These are phyloP conservation scores for Entomortierella beljakovae DNA, from an alignment of 192 early-diverging fungal genomes.

Conservation along the genomic window DNA sequence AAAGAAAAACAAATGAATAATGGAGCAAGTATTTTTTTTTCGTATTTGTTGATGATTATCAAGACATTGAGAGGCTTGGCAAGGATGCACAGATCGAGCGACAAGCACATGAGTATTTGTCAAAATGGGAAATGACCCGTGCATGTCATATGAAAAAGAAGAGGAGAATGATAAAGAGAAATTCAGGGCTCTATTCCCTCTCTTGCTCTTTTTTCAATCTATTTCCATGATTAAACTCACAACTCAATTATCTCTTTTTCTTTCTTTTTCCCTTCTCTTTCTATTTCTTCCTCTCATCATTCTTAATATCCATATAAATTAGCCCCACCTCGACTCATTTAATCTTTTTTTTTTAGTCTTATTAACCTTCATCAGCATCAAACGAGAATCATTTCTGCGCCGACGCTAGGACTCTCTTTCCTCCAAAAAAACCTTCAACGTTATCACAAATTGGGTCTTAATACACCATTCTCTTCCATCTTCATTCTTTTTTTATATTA, in stretches of 20 bases:
- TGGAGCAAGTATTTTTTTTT: not conserved
- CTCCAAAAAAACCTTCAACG: too few relatives aligned
- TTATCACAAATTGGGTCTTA: too few relatives aligned
- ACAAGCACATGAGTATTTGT: not conserved
- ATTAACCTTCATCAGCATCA: too few relatives aligned
- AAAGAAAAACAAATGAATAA: not conserved
- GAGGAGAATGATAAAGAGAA: not conserved
- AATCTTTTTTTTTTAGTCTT: too few relatives aligned
- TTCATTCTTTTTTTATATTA: not conserved
- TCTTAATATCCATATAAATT: not conserved
- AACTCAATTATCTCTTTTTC: not conserved
- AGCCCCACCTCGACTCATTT: too few relatives aligned
- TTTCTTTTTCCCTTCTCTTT: slow-evolving; percentile 9
- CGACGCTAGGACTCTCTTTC: too few relatives aligned
- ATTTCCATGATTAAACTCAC: not conserved
- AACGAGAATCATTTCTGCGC: too few relatives aligned
- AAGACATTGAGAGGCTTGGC: not conserved
- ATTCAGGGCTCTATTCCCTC: not conserved
- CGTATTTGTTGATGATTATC: not conserved
- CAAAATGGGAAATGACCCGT: not conserved
- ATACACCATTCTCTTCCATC: not conserved
- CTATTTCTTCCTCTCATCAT: not conserved
- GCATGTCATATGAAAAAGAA: slow-evolving; percentile 7
- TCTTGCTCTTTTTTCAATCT: not conserved
- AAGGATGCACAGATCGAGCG: not conserved